Percentiles rank a stretch among this genome's conserved stretches.
Conservation (phyloP, 2,329 filamentous ascomycete genomes). For the Cercospora zeina region DNA sequence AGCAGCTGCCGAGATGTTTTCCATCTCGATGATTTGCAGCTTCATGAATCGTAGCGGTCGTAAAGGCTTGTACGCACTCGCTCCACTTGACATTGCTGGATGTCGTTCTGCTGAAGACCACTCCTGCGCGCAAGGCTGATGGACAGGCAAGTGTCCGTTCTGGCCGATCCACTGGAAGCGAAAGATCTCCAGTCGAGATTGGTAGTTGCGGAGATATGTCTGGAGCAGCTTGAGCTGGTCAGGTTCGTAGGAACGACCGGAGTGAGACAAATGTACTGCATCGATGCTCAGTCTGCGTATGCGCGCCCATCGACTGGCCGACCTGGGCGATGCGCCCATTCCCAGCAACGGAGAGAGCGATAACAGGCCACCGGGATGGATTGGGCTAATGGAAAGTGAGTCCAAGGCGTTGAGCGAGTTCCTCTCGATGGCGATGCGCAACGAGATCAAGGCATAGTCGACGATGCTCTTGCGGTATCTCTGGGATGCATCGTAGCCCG, state of each 20-base stretch:
- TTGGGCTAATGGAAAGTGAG: constrained; percentile 69
- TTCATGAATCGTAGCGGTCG: constrained; percentile 64
- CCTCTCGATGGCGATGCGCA: constrained; percentile 79
- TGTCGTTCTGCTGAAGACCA: constrained; percentile 16
- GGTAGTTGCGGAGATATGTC: constrained; percentile 72
- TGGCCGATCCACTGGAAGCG: constrained; percentile 74
- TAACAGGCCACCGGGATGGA: constrained; percentile 73
- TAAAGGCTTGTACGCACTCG: background rate
- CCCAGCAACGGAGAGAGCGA: constrained; percentile 75
- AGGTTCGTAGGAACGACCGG: constrained; percentile 47
- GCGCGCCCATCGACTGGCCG: constrained; percentile 72
- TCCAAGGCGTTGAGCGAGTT: constrained; percentile 65
- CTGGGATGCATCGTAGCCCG: constrained; percentile 65
- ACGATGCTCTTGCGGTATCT: constrained; percentile 75
- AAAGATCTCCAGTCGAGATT: constrained; percentile 53
- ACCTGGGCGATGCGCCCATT: constrained; percentile 72
- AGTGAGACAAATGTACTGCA: constrained; percentile 58
- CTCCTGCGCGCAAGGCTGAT: constrained; percentile 54
- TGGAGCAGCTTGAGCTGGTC: constrained; percentile 69
- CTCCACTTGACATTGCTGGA: constrained; percentile 19
- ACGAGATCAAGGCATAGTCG: constrained; percentile 84
- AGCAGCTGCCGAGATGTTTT: constrained; percentile 71
- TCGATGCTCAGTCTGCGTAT: constrained; percentile 71
- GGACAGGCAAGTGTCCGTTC: constrained; percentile 72
- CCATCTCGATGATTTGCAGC: constrained; percentile 67